Evolutionary conservation across 2,329 filamentous ascomycete genomes (phyloP), one percentile per base, ranked within the genome.

Genomic region (Ascochyta rabiei): DNA sequence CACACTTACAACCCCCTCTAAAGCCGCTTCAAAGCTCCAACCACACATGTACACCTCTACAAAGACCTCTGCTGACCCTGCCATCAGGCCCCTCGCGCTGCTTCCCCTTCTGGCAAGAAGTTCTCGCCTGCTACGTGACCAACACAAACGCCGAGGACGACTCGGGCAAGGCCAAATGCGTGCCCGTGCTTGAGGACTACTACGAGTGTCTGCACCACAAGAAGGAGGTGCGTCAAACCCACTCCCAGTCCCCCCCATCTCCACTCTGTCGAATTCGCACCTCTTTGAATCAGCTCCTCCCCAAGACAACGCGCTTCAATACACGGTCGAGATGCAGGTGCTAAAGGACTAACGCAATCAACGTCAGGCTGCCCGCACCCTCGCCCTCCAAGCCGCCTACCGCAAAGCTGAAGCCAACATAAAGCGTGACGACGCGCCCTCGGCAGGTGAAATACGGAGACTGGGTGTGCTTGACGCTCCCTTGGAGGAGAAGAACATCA

Each of bases 41-140:
- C n/a, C 30, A 38, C 10, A 9, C 37, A 1, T 31, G 9, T n/a
- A 35, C n/a, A 12, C 28, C 12, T 2, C 21, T 23, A 21, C 33
- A 39, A 30, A 24, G 8, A n/a, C 15, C n/a, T 9, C 3, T 23
- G 26, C 56, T 53, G 47, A 59, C 42, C 15, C 4, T 10, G 35
- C 10, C 3, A 7, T 18, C 70, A 89, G 86, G 86, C 71, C 84
- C 84, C 64, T 84, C 82, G 69, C 90, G 93, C 78, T 99, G 95
- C 87, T 98, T 96, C 82, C 91, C 93, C 75, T 99, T 97, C 86
- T 99, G 95, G 95, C 95, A 99, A 81, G 95, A 99, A 80, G 87
- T 98, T 64, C 89, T 99, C 75, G 92, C 92, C 71, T 99, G 95
- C 86, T 99, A 99, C 78, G 92, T 97, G 58, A 88, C 96, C 74